Conservation (phyloP, 257 asterid species). For the Jacaranda mimosifolia region DNA sequence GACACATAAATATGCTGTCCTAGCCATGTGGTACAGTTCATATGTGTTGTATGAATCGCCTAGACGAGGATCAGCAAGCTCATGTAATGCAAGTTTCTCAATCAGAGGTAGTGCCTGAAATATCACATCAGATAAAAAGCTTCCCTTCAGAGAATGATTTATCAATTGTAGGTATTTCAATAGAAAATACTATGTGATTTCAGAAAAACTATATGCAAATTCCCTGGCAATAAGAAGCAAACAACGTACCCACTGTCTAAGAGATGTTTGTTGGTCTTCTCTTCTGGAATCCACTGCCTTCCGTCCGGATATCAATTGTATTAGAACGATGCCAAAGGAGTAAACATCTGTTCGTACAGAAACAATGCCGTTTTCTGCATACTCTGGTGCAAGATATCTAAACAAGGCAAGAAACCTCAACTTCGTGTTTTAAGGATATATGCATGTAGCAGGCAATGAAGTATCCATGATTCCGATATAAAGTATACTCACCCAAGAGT, state of each 20-base stretch:
- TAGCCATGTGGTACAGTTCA: constrained; percentile 80
- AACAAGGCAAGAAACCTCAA: constrained; percentile 27
- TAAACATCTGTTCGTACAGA: constrained; percentile 81
- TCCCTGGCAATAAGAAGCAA: no score
- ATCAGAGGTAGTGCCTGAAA: constrained; percentile 70
- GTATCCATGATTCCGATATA: not conserved
- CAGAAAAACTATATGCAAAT: not conserved
- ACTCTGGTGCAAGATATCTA: constrained; percentile 89
- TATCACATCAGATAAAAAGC: constrained; percentile 18
- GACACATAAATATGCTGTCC: constrained; percentile 70
- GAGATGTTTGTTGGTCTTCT: constrained; percentile 58
- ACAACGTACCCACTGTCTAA: constrained; percentile 70
- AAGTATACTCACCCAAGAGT: constrained; percentile 69
- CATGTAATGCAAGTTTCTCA: constrained; percentile 74
- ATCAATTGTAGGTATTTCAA: no score
- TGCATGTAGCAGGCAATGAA: constrained; percentile 7
- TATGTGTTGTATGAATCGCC: constrained; percentile 67
- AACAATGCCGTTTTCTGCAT: constrained; percentile 73
- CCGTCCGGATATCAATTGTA: constrained; percentile 83
- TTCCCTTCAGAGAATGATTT: not conserved
- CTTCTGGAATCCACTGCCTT: constrained; percentile 60
- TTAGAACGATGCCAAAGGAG: constrained; percentile 73
- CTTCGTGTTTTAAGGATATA: constrained; percentile 19
- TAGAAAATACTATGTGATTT: not conserved
- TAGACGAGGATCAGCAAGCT: constrained; percentile 73